Conservation (phyloP, 768 basidiomycete genomes). For the Asterophora lycoperdoides region DNA sequence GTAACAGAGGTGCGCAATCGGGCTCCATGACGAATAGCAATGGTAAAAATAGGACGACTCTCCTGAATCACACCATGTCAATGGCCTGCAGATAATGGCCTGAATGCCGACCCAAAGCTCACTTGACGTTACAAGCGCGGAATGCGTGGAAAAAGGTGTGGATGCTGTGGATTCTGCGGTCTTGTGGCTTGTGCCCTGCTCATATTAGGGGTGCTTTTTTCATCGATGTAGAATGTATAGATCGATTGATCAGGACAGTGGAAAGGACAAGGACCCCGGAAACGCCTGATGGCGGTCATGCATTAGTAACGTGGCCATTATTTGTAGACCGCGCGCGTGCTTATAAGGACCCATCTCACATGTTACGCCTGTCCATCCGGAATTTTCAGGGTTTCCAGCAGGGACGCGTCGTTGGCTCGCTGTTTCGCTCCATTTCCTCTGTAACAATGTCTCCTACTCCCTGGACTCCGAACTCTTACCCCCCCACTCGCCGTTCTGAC, state of each 20-base stretch:
- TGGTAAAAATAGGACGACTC: too few relatives aligned
- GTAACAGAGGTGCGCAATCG: too few relatives aligned
- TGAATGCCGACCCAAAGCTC: neutral
- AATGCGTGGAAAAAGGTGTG: slow-evolving; percentile 2
- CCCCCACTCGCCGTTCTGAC: slow-evolving; percentile 58
- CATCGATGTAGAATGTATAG: slow-evolving; percentile 11
- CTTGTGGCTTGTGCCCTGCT: slow-evolving; percentile 10
- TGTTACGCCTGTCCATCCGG: slow-evolving; percentile 20
- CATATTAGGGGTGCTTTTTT: slow-evolving; percentile 10
- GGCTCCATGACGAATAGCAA: too few relatives aligned
- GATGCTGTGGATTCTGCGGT: slow-evolving; percentile 3
- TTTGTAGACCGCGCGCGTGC: too few relatives aligned
- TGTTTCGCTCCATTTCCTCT: slow-evolving; percentile 22
- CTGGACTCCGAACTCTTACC: slow-evolving; percentile 61
- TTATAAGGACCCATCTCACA: slow-evolving; percentile 19
- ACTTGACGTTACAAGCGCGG: slow-evolving; percentile 1
- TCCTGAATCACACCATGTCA: neutral
- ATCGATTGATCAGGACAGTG: slow-evolving; percentile 5
- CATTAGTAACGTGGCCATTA: too few relatives aligned
- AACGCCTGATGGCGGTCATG: slow-evolving; percentile 7
- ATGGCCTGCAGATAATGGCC: neutral
- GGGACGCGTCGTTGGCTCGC: slow-evolving; percentile 21
- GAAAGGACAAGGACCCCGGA: slow-evolving; percentile 8
- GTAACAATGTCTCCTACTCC: slow-evolving; percentile 35
- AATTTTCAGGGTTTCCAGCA: slow-evolving; percentile 8